phyloP scores from a whole-genome alignment of 257 asterid species.

The Leptodermis oblonga region DNA sequence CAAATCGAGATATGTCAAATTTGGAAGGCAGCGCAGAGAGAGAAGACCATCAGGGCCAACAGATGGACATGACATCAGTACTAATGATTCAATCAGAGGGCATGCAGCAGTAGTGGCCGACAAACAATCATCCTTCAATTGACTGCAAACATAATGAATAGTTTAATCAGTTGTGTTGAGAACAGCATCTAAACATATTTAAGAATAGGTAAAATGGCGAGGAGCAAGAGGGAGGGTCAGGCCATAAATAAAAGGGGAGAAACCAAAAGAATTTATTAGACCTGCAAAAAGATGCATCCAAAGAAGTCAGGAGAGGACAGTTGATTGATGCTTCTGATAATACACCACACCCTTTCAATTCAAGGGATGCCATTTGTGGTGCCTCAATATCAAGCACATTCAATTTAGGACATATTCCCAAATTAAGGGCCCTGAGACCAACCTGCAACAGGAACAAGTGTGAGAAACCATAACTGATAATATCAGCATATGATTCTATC shows the following conservation, averaged over 20 bases:
- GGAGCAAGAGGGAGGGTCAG: neutral
- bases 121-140: slow-evolving; percentile 84
- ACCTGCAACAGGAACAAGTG: slow-evolving; percentile 48
- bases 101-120: slow-evolving; percentile 83
- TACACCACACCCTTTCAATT: slow-evolving; percentile 95
- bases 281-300: slow-evolving; percentile 99
- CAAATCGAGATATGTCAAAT: slow-evolving; percentile 76
- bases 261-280: slow-evolving; percentile 13
- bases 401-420: slow-evolving; percentile 97
- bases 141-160: slow-evolving; percentile 47
- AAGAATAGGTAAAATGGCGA: slow-evolving; percentile 9
- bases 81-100: slow-evolving; percentile 73
- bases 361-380: slow-evolving; percentile 83
- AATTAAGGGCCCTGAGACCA: slow-evolving; percentile 82
- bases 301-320: slow-evolving; percentile 80
- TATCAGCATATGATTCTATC: neutral
- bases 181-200: too few relatives aligned
- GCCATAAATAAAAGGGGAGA: neutral
- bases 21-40: slow-evolving; percentile 59
- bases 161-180: neutral
- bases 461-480: neutral
- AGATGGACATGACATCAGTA: slow-evolving; percentile 90
- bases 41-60: slow-evolving; percentile 79
- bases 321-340: slow-evolving; percentile 70
- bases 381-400: slow-evolving; percentile 71